Conservation (phyloP, 2,329 filamentous ascomycete species). For the Elsinoe fawcettii region DNA sequence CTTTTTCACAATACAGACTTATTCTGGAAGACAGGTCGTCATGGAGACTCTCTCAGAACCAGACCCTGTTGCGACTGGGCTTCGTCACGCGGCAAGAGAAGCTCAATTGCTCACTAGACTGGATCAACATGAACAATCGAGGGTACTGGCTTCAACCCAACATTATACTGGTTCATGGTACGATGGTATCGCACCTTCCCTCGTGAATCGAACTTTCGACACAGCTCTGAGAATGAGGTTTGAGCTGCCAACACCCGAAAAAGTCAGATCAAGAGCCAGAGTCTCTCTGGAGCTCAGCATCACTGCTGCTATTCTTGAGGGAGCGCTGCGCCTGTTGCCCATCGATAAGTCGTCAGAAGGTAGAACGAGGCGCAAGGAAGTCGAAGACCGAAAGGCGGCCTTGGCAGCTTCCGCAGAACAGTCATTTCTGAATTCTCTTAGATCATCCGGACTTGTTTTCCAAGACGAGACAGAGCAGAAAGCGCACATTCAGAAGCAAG, state of each 20-base stretch:
- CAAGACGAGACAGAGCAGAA: slow-evolving; percentile 1
- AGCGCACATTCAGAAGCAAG: not conserved
- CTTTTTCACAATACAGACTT: too few species aligned
- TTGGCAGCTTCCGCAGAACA: not conserved
- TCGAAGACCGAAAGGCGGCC: not conserved
- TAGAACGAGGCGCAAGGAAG: not conserved
- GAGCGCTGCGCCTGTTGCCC: not conserved
- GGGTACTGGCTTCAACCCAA: too few species aligned
- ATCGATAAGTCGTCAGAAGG: not conserved
- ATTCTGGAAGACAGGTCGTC: too few species aligned
- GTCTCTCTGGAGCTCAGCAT: not conserved
- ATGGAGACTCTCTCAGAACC: too few species aligned
- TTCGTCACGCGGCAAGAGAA: too few species aligned
- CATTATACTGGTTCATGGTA: too few species aligned
- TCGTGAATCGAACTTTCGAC: not conserved
- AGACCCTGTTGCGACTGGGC: too few species aligned
- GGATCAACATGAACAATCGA: too few species aligned
- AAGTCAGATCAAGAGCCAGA: not conserved
- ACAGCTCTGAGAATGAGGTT: not conserved
- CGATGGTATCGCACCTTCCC: not conserved
- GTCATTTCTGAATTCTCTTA: not conserved
- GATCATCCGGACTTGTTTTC: not conserved
- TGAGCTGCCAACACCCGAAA: not conserved
- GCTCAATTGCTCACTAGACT: too few species aligned
- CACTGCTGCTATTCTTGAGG: not conserved